phyloP scores from a whole-genome alignment of 495 filamentous ascomycete species.

The Penicillium crystallinum region DNA sequence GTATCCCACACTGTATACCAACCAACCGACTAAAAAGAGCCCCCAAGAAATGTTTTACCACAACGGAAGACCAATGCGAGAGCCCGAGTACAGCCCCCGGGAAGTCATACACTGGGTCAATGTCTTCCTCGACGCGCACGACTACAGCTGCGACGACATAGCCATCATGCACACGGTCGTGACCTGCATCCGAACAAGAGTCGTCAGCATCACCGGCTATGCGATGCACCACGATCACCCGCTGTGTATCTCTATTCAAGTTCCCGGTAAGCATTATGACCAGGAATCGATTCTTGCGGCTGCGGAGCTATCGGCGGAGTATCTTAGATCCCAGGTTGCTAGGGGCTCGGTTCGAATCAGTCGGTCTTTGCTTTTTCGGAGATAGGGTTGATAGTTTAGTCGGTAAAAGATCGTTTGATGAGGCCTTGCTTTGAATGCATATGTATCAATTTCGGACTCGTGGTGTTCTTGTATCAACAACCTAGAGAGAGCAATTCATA shows the following conservation, averaged over 20 bases:
- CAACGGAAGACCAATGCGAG: not conserved
- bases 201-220: not conserved
- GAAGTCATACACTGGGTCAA: not conserved
- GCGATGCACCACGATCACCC: constrained; percentile 1
- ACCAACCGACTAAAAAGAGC: not conserved
- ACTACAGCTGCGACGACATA: not conserved
- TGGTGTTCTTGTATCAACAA: not conserved
- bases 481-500: too few relatives aligned
- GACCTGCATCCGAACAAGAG: constrained; percentile 3
- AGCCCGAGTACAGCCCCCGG: not conserved
- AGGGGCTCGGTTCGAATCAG: not conserved
- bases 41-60: constrained; percentile 1
- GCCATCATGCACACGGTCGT: constrained; percentile 1
- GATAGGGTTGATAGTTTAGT: not conserved
- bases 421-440: too few relatives aligned
- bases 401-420: not conserved
- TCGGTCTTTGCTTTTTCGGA: constrained; percentile 1
- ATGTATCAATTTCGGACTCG: not conserved
- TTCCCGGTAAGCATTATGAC: not conserved
- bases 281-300: constrained; percentile 1
- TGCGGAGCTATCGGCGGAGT: not conserved
- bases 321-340: not conserved
- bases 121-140: not conserved
- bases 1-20: not conserved
- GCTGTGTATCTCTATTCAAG: constrained; percentile 1